phyloP scores from a whole-genome alignment of 768 basidiomycete species.

The Hirschioporus abietinus region DNA sequence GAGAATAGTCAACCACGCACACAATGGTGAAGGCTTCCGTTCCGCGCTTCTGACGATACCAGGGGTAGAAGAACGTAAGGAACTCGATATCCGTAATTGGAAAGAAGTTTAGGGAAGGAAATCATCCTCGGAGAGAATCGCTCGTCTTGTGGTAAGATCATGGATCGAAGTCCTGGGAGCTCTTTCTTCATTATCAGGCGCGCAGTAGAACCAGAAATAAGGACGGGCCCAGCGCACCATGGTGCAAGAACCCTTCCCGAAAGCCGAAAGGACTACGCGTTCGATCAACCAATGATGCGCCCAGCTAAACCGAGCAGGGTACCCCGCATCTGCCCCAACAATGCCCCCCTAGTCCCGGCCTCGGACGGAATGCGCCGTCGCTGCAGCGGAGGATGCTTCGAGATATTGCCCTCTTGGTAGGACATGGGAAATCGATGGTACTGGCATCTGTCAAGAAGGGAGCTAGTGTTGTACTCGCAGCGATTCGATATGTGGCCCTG shows the following conservation, averaged over 20 bases:
- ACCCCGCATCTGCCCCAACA: not conserved
- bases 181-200: not conserved
- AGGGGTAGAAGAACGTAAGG: not conserved
- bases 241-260: not conserved
- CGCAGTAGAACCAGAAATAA: not conserved
- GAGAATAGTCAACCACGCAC: too few species aligned
- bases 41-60: not conserved
- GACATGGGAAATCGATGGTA: not conserved
- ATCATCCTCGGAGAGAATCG: not conserved
- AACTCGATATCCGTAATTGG: not conserved
- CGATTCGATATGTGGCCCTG: not conserved
- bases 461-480: not conserved
- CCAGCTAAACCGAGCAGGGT: not conserved
- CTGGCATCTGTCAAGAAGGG: not conserved
- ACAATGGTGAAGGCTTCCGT: not conserved
- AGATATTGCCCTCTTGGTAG: not conserved
- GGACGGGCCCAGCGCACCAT: not conserved
- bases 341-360: not conserved
- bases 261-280: not conserved
- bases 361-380: not conserved
- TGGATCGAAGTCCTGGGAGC: not conserved
- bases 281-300: not conserved
- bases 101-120: not conserved
- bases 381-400: not conserved
- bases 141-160: not conserved